Conservation (phyloP, 192 early-diverging fungal species). For the Mortierella antarctica region DNA sequence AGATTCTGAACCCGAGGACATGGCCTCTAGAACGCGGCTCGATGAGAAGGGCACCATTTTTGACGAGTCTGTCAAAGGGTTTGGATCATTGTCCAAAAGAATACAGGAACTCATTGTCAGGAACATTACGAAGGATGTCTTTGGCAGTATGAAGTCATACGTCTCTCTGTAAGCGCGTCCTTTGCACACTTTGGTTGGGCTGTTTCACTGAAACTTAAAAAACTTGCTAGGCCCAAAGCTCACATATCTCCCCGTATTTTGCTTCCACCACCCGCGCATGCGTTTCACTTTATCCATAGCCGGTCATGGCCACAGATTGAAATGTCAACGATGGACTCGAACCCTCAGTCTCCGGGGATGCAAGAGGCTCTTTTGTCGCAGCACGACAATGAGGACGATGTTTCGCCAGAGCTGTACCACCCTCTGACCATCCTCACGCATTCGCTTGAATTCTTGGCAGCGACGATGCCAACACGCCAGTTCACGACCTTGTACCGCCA, state of each 20-base stretch:
- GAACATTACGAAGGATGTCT: conserved; percentile 59
- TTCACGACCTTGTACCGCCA: conserved; percentile 55
- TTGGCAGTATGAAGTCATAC: conserved; percentile 54
- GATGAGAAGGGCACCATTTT: conserved; percentile 57
- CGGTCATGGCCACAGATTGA: conserved; percentile 60
- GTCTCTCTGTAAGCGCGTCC: conserved; percentile 51
- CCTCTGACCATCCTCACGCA: conserved; percentile 57
- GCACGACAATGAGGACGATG: conserved; percentile 37
- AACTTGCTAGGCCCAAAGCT: neutral
- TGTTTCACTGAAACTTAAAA: neutral
- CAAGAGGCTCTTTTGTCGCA: neutral
- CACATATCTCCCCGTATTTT: neutral
- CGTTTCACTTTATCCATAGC: conserved; percentile 18
- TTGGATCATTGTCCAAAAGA: conserved; percentile 42
- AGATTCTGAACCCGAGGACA: conserved; percentile 25
- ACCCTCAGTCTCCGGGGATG: conserved; percentile 9
- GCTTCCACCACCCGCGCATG: neutral
- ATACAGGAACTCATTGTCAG: conserved; percentile 59
- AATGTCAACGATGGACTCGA: conserved; percentile 12
- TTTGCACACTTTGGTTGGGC: too few relatives aligned
- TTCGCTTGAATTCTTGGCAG: conserved; percentile 52
- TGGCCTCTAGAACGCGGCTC: conserved; percentile 7
- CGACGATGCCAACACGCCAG: conserved; percentile 38
- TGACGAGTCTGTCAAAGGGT: conserved; percentile 54
- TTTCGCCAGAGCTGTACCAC: conserved; percentile 62